A percentile compares a stretch with the other conserved stretches of the same genome.
These are phyloP conservation scores for Podaxis sp. DNA, from an alignment of 768 basidiomycete genomes.

Conservation along the genomic window DNA sequence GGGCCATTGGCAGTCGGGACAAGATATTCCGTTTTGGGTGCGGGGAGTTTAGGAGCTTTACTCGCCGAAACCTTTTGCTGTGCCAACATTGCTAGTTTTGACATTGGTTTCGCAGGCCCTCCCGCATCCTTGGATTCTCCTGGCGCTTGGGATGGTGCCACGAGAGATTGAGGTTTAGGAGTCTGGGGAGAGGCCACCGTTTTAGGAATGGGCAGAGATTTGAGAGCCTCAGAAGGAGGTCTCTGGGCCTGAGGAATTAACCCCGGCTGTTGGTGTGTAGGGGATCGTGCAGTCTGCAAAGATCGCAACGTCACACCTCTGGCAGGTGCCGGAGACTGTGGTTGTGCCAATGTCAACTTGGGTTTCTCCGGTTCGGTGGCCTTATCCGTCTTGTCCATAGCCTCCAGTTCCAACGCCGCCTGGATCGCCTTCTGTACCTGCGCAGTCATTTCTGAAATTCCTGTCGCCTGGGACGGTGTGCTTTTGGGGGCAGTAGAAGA, in stretches of 20 bases:
- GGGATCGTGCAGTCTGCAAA: slow-evolving; percentile 6
- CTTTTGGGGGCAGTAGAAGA: slow-evolving; percentile 4
- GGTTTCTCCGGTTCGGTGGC: slow-evolving; percentile 17
- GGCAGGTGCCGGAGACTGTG: slow-evolving; percentile 19
- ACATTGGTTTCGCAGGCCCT: slow-evolving; percentile 23
- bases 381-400: slow-evolving; percentile 35
- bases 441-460: slow-evolving; percentile 52
- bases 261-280: slow-evolving; percentile 6
- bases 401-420: slow-evolving; percentile 66
- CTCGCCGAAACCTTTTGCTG: slow-evolving; percentile 49
- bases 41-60: slow-evolving; percentile 47
- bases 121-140: slow-evolving; percentile 7
- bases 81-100: slow-evolving; percentile 64
- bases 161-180: not conserved
- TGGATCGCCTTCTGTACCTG: slow-evolving; percentile 66
- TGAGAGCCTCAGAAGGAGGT: not conserved
- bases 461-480: slow-evolving; percentile 23
- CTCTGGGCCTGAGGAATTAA: not conserved
- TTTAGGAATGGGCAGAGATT: not conserved
- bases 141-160: not conserved
- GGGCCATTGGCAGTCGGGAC: slow-evolving; percentile 81
- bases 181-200: not conserved
- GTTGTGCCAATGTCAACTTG: slow-evolving; percentile 17
- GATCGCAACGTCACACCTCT: slow-evolving; percentile 6
- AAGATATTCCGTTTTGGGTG: slow-evolving; percentile 63